A percentile compares a stretch with the other conserved stretches of the same genome.
Conservation (phyloP, 2,329 filamentous ascomycete genomes). For the Apiospora sp. region DNA sequence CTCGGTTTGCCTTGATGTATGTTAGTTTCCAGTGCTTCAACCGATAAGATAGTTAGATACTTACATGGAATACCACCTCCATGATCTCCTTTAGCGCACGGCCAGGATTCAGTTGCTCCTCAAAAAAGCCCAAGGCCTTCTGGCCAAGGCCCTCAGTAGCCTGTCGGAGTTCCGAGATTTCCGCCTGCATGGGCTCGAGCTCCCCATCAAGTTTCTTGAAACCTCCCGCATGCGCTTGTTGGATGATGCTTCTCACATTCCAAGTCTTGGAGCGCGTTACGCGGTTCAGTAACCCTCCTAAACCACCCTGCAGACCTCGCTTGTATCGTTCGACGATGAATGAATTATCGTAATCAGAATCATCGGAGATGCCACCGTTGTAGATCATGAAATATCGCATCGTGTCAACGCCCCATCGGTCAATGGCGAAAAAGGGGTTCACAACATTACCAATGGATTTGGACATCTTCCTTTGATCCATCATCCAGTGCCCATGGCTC, state of each 20-base stretch:
- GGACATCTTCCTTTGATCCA: slow-evolving; percentile 92
- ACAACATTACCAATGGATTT: slow-evolving; percentile 96
- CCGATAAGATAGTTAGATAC: slow-evolving; percentile 26
- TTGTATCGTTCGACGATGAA: slow-evolving; percentile 80
- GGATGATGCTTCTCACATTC: slow-evolving; percentile 69
- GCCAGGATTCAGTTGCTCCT: slow-evolving; percentile 68
- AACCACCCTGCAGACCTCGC: slow-evolving; percentile 76
- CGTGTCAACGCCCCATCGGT: slow-evolving; percentile 85
- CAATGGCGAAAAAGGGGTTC: slow-evolving; percentile 89
- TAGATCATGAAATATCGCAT: slow-evolving; percentile 90
- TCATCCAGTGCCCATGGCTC: slow-evolving; percentile 94
- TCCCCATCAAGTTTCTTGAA: neutral
- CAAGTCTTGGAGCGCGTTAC: slow-evolving; percentile 74
- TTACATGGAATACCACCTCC: slow-evolving; percentile 66
- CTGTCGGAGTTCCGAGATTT: slow-evolving; percentile 1
- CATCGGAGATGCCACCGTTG: slow-evolving; percentile 78
- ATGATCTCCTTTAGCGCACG: slow-evolving; percentile 72
- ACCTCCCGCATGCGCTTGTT: slow-evolving; percentile 35
- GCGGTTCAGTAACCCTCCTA: slow-evolving; percentile 83
- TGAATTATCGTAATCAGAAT: slow-evolving; percentile 85
- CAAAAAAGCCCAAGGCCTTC: neutral
- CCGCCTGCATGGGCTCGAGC: neutral
- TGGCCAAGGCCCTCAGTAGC: neutral
- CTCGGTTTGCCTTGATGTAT: slow-evolving; percentile 68
- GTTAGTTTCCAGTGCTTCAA: slow-evolving; percentile 27